phyloP scores from a whole-genome alignment of 2,329 filamentous ascomycete genomes.

The Akanthomyces muscarius region DNA sequence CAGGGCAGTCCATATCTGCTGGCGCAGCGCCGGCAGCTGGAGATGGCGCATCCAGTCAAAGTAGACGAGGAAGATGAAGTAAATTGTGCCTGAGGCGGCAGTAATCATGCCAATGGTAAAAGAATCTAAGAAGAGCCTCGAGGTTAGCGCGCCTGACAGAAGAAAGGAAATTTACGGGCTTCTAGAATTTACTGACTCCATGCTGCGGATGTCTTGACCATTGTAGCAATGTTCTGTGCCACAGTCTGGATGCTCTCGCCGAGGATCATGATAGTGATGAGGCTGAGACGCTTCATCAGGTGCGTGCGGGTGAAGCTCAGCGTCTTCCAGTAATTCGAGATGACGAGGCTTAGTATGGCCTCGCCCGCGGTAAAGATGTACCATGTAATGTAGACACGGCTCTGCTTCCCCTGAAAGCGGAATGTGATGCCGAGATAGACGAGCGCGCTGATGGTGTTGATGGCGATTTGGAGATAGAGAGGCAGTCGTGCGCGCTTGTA shows the following conservation, averaged over 20 bases:
- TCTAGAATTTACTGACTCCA: slow-evolving; percentile 32
- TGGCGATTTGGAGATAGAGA: slow-evolving; percentile 32
- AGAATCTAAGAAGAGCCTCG: slow-evolving; percentile 25
- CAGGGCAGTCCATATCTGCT: slow-evolving; percentile 54
- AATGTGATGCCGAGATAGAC: slow-evolving; percentile 42
- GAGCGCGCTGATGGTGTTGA: slow-evolving; percentile 33
- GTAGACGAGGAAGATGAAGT: slow-evolving; percentile 44
- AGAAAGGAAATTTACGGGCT: no score
- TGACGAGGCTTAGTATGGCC: slow-evolving; percentile 44
- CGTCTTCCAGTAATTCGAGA: slow-evolving; percentile 52
- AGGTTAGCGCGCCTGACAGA: background rate
- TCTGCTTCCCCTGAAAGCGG: slow-evolving; percentile 33
- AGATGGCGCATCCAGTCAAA: slow-evolving; percentile 64
- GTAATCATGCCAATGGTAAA: slow-evolving; percentile 39
- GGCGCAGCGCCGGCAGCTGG: slow-evolving; percentile 52
- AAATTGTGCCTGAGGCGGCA: slow-evolving; percentile 38
- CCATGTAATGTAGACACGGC: slow-evolving; percentile 40
- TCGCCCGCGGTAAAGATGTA: slow-evolving; percentile 53
- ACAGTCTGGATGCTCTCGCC: slow-evolving; percentile 63
- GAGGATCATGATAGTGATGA: slow-evolving; percentile 63
- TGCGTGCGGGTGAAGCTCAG: slow-evolving; percentile 60
- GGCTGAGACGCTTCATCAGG: slow-evolving; percentile 58
- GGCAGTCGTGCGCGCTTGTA: slow-evolving; percentile 35
- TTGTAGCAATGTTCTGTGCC: slow-evolving; percentile 45
- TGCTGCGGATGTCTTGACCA: slow-evolving; percentile 38